Base-by-base conservation (phyloP, 2,329 filamentous ascomycete genomes). In the Pyrenophora graminea region DNA sequence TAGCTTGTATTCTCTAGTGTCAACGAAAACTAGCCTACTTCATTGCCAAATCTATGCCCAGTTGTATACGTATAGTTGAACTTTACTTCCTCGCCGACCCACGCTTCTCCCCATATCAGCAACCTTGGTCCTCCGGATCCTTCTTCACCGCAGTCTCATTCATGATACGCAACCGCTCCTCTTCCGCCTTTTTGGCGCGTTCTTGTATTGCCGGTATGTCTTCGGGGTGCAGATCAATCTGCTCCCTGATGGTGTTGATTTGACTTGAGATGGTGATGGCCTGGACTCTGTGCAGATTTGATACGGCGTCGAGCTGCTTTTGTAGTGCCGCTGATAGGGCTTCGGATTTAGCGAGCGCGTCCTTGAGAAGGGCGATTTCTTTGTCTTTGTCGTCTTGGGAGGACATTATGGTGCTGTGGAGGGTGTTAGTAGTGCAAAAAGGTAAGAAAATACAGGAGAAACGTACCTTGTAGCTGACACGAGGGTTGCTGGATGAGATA, bases 351-450 rank as follows among this genome's bases (percentile, higher is more conserved):
- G 36, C 44, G 13, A 47, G 36, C 15, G 30, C 36, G 6, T 25
- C 25, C 27, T 32, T 27, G 36, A 47, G 42, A 10, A n/a, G 32
- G n/a, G 42, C 42, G 33, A 45, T 18, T 38, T n/a, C 33, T n/a
- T 19, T 10, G 15, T 36, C 37, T 9, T 45, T 12, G 33, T 33
- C 10, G 27, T 30, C 27, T 30, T 10, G 15, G 8, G 37, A 30
- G 8, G 42, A 45, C 42, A 45, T 45, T 6, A 12, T 3, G 33
- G 15, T 3, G 6, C 33, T 38, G 3, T 25, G 8, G 6, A 3
- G 23, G 6, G 23, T 9, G 23, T 25, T 8, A 9, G 6, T 8
- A 8, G 6, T 25, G 23, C 6, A 9, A 25, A 1, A 9, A 25
- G 1, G 23, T 25, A 9, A 25, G 23, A 1, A 1, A 9, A 8